Percentiles rank a stretch among this genome's conserved stretches.
Conservation (phyloP, 176 grass and related monocot species). For the Oryza rufipogon region DNA sequence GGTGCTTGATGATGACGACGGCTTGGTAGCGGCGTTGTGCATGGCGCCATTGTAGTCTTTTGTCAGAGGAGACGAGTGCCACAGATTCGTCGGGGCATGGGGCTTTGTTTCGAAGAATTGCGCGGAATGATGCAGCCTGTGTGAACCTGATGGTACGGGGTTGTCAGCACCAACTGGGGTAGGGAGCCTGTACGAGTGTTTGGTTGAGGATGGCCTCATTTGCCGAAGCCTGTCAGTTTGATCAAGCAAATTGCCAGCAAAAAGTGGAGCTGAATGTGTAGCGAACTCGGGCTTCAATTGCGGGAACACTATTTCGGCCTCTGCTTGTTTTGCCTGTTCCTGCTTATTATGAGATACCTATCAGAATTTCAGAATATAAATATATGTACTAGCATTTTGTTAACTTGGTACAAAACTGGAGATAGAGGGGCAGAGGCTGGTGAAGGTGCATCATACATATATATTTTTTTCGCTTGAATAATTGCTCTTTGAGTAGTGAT, state of each 20-base stretch:
- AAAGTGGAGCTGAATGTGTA: constrained; percentile 71
- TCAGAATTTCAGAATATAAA: constrained; percentile 17
- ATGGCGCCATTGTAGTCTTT: constrained; percentile 48
- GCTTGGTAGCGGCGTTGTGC: constrained; percentile 50
- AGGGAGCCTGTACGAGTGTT: constrained; percentile 72
- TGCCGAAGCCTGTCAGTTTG: constrained; percentile 58
- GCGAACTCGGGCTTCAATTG: constrained; percentile 40
- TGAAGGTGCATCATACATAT: not conserved
- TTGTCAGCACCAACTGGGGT: constrained; percentile 53
- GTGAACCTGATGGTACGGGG: constrained; percentile 20
- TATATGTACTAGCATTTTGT: not conserved
- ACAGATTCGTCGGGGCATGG: constrained; percentile 30
- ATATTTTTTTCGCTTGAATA: not conserved
- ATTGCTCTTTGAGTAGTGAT: not conserved
- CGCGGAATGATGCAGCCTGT: constrained; percentile 42
- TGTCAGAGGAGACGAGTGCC: constrained; percentile 54
- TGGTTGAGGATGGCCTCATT: constrained; percentile 65
- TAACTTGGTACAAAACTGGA: not conserved
- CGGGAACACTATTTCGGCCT: constrained; percentile 37
- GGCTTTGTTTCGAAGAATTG: constrained; percentile 55
- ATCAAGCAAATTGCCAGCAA: constrained; percentile 44
- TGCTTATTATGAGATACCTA: constrained; percentile 40
- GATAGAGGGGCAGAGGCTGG: not conserved
- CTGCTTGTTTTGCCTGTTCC: constrained; percentile 56
- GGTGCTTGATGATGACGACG: constrained; percentile 48